phyloP scores from a whole-genome alignment of 352 stramenopile genomes.

The Phytophthora tubulina region DNA sequence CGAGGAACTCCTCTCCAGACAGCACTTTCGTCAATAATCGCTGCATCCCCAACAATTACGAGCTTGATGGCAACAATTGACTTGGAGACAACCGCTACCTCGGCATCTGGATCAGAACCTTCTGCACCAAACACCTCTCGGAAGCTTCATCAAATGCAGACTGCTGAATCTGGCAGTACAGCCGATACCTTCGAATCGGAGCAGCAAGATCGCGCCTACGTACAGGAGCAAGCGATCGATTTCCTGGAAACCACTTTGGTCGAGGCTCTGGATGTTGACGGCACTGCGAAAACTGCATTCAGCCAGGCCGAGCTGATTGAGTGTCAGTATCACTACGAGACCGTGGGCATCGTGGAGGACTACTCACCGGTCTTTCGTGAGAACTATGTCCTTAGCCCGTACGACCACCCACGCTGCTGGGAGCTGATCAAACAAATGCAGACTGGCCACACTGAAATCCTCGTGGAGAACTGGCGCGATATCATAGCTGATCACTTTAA shows the following conservation, averaged over 20 bases:
- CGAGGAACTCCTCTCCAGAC: constrained; percentile 15
- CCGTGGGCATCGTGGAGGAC: constrained; percentile 36
- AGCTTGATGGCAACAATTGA: background rate
- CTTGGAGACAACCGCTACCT: background rate
- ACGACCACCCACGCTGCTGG: constrained; percentile 36
- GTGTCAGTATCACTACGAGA: constrained; percentile 40
- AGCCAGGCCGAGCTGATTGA: constrained; percentile 46
- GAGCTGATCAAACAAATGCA: constrained; percentile 28
- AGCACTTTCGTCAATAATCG: background rate
- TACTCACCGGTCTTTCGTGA: constrained; percentile 42
- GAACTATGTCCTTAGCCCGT: constrained; percentile 32
- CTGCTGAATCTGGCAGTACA: background rate
- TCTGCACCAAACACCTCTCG: background rate
- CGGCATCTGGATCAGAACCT: background rate
- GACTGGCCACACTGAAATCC: constrained; percentile 9
- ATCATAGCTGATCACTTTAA: constrained; percentile 23
- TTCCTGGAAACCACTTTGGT: constrained; percentile 33
- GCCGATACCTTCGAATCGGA: constrained; percentile 10
- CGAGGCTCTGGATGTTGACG: constrained; percentile 31
- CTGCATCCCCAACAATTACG: background rate
- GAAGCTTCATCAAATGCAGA: constrained; percentile 8
- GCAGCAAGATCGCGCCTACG: constrained; percentile 27
- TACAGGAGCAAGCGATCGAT: constrained; percentile 32
- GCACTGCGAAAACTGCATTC: constrained; percentile 38
- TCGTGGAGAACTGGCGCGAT: constrained; percentile 26